Evolutionary conservation across 2,329 filamentous ascomycete species (phyloP).

Genomic region (Verticillium nonalfalfae): DNA sequence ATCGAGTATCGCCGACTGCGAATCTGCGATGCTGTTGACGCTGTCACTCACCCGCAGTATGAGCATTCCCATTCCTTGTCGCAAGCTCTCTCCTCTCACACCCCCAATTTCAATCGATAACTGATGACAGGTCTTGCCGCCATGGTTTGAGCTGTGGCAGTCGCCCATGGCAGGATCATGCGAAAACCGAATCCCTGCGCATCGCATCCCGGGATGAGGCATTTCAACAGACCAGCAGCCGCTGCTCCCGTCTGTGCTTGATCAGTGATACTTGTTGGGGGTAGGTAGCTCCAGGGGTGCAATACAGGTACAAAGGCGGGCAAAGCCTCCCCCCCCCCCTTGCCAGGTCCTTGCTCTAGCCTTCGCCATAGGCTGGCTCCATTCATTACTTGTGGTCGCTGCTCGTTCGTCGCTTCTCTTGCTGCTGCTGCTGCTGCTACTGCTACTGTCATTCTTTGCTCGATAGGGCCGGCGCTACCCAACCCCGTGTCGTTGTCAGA

Average conservation of each 20-base stretch:
- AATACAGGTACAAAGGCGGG: neutral
- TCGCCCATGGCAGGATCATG: neutral
- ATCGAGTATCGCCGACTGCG: neutral
- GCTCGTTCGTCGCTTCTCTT: neutral
- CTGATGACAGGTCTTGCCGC: neutral
- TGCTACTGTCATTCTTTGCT: neutral
- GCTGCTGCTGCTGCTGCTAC: neutral
- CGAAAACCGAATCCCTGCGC: neutral
- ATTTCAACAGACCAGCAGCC: neutral
- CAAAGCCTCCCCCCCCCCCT: neutral
- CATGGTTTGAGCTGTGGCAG: neutral
- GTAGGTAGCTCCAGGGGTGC: neutral
- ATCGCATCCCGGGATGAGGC: neutral
- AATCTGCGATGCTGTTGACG: neutral
- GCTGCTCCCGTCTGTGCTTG: conserved; percentile 1
- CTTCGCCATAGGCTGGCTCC: neutral
- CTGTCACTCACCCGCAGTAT: neutral
- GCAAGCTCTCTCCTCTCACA: neutral
- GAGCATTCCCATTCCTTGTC: neutral
- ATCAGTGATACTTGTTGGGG: neutral
- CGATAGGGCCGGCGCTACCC: conserved; percentile 13
- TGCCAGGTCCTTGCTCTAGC: neutral
- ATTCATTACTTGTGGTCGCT: conserved; percentile 1
- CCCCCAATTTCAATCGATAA: neutral
- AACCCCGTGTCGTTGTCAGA: conserved; percentile 18